Percentiles rank a stretch among this genome's conserved stretches.
phyloP scores from a whole-genome alignment of 2,329 filamentous ascomycete genomes.

The Fusarium sterilihyphosum region DNA sequence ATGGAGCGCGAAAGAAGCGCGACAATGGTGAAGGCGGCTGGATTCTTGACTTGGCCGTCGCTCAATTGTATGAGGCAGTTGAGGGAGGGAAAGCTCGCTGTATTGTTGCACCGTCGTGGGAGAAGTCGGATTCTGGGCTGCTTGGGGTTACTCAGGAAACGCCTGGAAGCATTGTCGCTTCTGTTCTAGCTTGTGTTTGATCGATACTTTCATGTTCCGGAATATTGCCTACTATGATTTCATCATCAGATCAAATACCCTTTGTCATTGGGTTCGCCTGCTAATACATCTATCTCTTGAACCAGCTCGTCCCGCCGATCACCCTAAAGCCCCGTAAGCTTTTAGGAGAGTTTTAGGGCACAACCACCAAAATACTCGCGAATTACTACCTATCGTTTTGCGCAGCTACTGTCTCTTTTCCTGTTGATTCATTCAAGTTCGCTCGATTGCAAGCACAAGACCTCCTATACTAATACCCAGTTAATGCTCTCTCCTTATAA shows the following conservation, averaged over 20 bases:
- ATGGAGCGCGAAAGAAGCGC: constrained; percentile 12
- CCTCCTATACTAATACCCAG: background rate
- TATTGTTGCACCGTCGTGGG: constrained; percentile 12
- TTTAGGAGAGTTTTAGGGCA: background rate
- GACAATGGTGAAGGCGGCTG: constrained; percentile 8
- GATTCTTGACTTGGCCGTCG: constrained; percentile 25
- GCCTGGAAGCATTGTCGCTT: background rate
- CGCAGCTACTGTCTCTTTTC: background rate
- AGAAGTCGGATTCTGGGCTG: constrained; percentile 20
- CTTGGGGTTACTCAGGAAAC: background rate
- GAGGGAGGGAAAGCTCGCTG: background rate
- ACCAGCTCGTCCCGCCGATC: background rate
- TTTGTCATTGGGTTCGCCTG: background rate
- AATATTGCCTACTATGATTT: background rate
- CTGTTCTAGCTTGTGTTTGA: background rate
- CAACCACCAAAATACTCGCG: background rate
- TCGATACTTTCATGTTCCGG: no score
- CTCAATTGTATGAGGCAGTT: constrained; percentile 10
- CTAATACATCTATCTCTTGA: background rate
- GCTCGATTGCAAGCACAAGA: background rate
- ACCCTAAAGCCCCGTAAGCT: background rate
- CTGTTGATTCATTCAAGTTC: background rate
- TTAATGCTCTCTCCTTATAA: background rate
- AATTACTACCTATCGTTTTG: background rate
- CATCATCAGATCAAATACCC: background rate